phyloP scores from a whole-genome alignment of 2,329 filamentous ascomycete genomes.

The Aschersonia sp. region DNA sequence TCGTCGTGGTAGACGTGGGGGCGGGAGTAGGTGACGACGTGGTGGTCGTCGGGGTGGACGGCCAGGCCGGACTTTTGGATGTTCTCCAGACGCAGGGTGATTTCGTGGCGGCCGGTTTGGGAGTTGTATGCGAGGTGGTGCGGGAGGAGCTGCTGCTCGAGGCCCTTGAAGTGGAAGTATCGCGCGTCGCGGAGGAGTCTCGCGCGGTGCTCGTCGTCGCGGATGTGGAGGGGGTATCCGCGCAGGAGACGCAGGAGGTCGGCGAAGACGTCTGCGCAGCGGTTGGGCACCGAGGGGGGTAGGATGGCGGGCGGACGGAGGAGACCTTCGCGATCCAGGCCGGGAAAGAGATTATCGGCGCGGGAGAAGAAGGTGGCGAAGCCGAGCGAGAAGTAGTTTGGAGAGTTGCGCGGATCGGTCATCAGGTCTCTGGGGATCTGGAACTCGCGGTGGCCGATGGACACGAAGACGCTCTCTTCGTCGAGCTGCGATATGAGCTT shows the following conservation, averaged over 20 bases:
- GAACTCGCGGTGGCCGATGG: conserved; percentile 77
- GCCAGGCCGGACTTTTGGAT: conserved; percentile 63
- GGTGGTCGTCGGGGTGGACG: too few species aligned
- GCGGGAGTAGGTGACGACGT: conserved; percentile 62
- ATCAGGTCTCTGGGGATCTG: conserved; percentile 84
- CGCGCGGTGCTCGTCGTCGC: conserved; percentile 60
- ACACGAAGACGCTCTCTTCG: conserved; percentile 82
- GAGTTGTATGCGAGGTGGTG: conserved; percentile 67
- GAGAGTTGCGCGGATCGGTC: conserved; percentile 71
- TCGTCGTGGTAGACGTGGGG: conserved; percentile 62
- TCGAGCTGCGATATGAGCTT: conserved; percentile 83
- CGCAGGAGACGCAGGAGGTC: conserved; percentile 71
- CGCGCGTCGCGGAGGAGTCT: conserved; percentile 73
- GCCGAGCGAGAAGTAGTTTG: conserved; percentile 89
- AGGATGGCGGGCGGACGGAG: conserved; percentile 77
- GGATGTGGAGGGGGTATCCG: conserved; percentile 70
- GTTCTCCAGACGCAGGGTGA: conserved; percentile 67
- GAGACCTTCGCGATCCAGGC: conserved; percentile 62
- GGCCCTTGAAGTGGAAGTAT: conserved; percentile 84
- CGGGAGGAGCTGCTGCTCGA: conserved; percentile 77
- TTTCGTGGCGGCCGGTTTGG: conserved; percentile 53
- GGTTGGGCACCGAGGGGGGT: conserved; percentile 67
- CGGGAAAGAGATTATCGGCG: conserved; percentile 71
- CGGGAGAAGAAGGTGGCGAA: conserved; percentile 79
- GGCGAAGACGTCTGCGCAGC: conserved; percentile 70